Percentiles rank a stretch among this genome's conserved stretches.
Evolutionary conservation across 805 yeast genomes (phyloP).

Genomic region (Ogataea paraovalis): DNA sequence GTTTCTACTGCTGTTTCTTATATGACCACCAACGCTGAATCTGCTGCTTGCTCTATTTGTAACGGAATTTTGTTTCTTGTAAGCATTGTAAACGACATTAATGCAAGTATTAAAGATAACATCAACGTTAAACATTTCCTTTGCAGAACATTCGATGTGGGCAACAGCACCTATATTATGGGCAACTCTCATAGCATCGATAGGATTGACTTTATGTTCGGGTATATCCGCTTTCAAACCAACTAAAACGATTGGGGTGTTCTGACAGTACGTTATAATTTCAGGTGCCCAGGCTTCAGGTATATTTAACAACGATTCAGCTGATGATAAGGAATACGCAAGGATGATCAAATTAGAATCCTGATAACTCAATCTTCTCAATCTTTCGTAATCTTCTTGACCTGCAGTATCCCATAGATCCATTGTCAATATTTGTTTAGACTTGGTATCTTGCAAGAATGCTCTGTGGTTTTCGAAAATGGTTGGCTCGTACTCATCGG

Average conservation of each 20-base stretch:
- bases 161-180: constrained; percentile 59
- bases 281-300: constrained; percentile 88
- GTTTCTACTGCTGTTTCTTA: constrained; percentile 19
- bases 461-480: constrained; percentile 94
- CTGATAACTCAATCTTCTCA: constrained; percentile 83
- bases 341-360: constrained; percentile 72
- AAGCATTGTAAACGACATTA: constrained; percentile 30
- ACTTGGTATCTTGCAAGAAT: constrained; percentile 85
- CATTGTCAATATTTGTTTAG: constrained; percentile 78
- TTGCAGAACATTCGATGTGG: constrained; percentile 80
- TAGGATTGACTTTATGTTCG: constrained; percentile 20
- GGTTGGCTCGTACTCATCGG: constrained; percentile 96
- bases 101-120: constrained; percentile 58
- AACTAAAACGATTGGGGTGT: constrained; percentile 71
- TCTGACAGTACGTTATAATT: constrained; percentile 76
- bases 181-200: constrained; percentile 25
- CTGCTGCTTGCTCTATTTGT: background rate
- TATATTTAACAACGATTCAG: constrained; percentile 64
- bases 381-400: constrained; percentile 84
- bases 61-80: constrained; percentile 6
- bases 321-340: constrained; percentile 68
- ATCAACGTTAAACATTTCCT: constrained; percentile 58
- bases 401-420: constrained; percentile 98
- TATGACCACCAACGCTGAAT: constrained; percentile 14
- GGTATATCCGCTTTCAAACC: constrained; percentile 78